Evolutionary conservation across 2,329 filamentous ascomycete genomes (phyloP).

Genomic region (Iodosphaeria phyllophila): DNA sequence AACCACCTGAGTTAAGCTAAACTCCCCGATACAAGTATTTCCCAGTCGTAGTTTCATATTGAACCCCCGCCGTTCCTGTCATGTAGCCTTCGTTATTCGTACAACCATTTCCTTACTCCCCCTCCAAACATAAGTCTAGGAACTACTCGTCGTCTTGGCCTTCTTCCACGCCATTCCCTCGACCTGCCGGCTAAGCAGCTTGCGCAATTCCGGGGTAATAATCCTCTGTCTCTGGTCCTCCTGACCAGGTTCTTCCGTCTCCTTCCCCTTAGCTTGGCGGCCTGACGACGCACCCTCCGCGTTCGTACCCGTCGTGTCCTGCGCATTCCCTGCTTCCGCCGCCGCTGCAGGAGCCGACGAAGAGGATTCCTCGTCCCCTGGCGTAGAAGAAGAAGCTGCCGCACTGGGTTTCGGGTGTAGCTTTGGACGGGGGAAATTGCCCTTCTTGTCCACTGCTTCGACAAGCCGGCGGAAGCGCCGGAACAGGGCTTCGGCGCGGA

Average conservation of each 20-base stretch:
- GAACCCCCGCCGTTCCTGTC: no score
- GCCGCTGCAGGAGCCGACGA: constrained; percentile 5
- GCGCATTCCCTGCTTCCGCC: constrained; percentile 4
- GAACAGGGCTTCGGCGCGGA: constrained; percentile 79
- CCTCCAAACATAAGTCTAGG: no score
- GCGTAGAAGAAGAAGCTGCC: no score
- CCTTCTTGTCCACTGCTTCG: constrained; percentile 81
- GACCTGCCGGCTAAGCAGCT: constrained; percentile 25
- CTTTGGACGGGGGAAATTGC: constrained; percentile 82
- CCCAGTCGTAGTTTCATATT: no score
- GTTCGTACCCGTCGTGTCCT: neutral
- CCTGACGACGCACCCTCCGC: constrained; percentile 5
- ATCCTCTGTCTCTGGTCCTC: constrained; percentile 20
- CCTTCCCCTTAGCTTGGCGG: constrained; percentile 19
- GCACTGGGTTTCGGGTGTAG: no score
- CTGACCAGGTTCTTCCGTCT: no score
- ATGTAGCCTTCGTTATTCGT: no score
- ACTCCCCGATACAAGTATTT: no score
- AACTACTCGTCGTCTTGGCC: no score
- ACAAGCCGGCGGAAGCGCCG: constrained; percentile 73
- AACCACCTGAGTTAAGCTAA: no score
- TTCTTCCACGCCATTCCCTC: constrained; percentile 12
- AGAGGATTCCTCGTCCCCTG: constrained; percentile 12
- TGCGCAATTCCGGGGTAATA: constrained; percentile 37
- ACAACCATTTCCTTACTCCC: no score